Evolutionary conservation across 1,139 yeast genomes (phyloP), one percentile per base, ranked within the genome.

Genomic region (Yarrowia galli): DNA sequence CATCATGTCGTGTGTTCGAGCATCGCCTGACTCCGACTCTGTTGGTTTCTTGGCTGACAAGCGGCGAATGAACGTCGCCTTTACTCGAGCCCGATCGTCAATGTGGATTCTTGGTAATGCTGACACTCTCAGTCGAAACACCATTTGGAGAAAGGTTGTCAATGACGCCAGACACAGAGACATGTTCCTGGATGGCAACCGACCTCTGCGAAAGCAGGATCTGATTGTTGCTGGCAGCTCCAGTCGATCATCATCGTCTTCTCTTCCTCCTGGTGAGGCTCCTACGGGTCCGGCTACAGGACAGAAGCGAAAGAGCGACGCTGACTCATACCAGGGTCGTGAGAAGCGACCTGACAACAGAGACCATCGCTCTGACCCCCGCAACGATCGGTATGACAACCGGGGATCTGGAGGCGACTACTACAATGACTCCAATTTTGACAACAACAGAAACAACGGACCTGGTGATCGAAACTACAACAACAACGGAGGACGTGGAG

Each of bases 61-160:
- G 51, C 84, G 98, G 72, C 90, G 98, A 81, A 91, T 93, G 97
- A 93, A 93, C 78, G 98, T 93, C 69, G 98, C 97, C 0, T 81
- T 93, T 63, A 93, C 98, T 1, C 89, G 99, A 81, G 98, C 99
- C 0, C 86, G 89, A 72, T 84, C 97, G 1, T 90, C 98, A 0
- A 80, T 96, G 71, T 95, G 98, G 98, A 88, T 96, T 69, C 79
- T 96, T 40, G 99, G 99, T 28, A 89, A 91, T 74, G 85, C 82
- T 56, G 80, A 81, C 13, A 87, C 96, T 0, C 83, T 91, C 71
- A 18, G 35, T 3, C 36, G 40, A 36, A 71, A 43, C 51, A 65
- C 36, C 71, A 72, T 1, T 83, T 93, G 71, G 74, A 80, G 78
- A 32, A 82, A 85, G 69, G 79, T 92, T 67, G 81, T 91, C 25